A percentile compares a stretch with the other conserved stretches of the same genome.
Conservation (phyloP, 192 early-diverging fungal genomes). For the Umbelopsis isabellina region DNA sequence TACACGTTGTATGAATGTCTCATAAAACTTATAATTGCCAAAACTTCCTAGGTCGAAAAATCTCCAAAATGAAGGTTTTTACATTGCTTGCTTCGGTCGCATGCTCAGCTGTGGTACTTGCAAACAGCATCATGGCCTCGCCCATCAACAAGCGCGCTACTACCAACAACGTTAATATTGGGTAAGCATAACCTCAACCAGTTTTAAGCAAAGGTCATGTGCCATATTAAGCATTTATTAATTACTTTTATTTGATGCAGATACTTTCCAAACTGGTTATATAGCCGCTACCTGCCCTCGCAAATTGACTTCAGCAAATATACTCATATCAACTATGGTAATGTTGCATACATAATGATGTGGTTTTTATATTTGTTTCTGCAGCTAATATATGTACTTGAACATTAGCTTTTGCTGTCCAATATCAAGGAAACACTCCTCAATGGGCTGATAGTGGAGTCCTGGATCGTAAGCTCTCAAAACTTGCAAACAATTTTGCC, state of each 20-base stretch:
- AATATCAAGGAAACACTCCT: conserved; percentile 23
- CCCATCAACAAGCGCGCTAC: conserved; percentile 9
- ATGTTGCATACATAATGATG: neutral
- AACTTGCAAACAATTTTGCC: neutral
- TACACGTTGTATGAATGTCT: neutral
- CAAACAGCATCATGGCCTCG: neutral
- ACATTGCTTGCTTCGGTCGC: conserved; percentile 17
- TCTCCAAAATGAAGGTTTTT: conserved; percentile 17
- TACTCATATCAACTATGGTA: conserved; percentile 39
- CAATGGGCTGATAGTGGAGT: conserved; percentile 31
- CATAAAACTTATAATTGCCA: neutral
- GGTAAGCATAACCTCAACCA: neutral
- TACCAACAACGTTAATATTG: conserved; percentile 25
- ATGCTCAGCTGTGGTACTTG: conserved; percentile 22
- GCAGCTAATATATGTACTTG: neutral
- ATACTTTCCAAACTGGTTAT: conserved; percentile 32
- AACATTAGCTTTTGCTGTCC: conserved; percentile 22
- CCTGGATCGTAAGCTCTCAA: conserved; percentile 1
- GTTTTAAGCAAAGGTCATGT: neutral
- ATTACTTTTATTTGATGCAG: conserved; percentile 4
- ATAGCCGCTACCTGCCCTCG: conserved; percentile 16
- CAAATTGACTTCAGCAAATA: conserved; percentile 31
- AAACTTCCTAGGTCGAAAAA: neutral
- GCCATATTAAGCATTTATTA: neutral
- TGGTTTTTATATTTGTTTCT: neutral